Evolutionary conservation across 106 monocot species (phyloP).

Genomic region (Phalaenopsis aphrodite): DNA sequence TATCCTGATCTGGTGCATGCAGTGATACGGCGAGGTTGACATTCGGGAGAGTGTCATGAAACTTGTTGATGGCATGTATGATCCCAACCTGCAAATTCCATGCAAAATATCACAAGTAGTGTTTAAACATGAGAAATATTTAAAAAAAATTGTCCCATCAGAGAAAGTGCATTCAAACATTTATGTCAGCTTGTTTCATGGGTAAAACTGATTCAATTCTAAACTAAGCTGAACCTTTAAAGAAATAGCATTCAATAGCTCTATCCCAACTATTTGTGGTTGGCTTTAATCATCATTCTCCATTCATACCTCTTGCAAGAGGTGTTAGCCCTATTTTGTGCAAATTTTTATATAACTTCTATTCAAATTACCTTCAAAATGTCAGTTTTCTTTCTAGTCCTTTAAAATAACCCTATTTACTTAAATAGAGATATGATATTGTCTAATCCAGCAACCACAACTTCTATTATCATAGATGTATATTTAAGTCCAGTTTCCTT

Average conservation of each 20-base stretch:
- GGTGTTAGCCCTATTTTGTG: not conserved
- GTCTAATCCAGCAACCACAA: not conserved
- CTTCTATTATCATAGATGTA: not conserved
- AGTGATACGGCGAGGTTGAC: constrained; percentile 92
- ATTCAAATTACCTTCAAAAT: not conserved
- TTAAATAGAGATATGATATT: not conserved
- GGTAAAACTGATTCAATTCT: not conserved
- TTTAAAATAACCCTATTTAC: not conserved
- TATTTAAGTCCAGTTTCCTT: not conserved
- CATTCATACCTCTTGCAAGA: too few species aligned
- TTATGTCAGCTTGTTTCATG: not conserved
- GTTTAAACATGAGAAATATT: not conserved
- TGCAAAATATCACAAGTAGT: not conserved
- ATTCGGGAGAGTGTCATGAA: constrained; percentile 65
- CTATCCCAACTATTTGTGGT: not conserved
- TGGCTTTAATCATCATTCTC: too few species aligned
- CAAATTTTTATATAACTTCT: not conserved
- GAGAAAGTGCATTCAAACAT: not conserved
- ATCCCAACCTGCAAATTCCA: constrained; percentile 72
- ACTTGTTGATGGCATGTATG: constrained; percentile 80
- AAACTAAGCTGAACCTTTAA: not conserved
- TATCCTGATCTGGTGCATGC: constrained; percentile 95
- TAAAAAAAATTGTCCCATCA: not conserved
- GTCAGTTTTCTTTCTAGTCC: not conserved
- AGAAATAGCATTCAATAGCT: not conserved